Base-by-base conservation (phyloP, 805 yeast genomes). In the Hanseniaspora singularis region DNA sequence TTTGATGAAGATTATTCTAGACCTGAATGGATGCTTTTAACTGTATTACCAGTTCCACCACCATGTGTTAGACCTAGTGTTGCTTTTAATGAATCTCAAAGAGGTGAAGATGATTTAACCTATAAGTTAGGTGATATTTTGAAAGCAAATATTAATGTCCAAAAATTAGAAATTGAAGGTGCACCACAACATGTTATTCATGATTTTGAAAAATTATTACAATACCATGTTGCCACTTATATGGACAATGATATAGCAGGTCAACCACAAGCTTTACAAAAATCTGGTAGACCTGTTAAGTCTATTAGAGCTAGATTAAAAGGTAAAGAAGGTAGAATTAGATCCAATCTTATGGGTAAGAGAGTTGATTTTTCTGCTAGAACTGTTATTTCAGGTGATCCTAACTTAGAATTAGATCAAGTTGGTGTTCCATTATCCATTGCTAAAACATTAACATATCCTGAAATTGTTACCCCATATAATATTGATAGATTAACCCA, bases 181-280 rank as follows among this genome's bases (percentile, higher is more conserved):
- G 94, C 97, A 3, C 98, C 99, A 14, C 96, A 89, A 58, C 99
- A 92, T 63, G 97, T 94, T 37, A 82, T 92, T 56, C 84, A 84
- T 61, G 99, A 92, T 66, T 89, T 92, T 60, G 98, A 92, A 64
- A 82, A 95, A 37, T 75, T 92, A 55, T 70, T 92, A 51, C 99
- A 92, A 63, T 92, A 87, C 64, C 99, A 92, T 59, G 96, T 92
- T 44, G 99, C 99, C 7, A 92, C 99, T 0, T 92, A 92, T 63
- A 92, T 92, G 99, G 98, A 92, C 68, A 92, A 92, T 64, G 97
- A 92, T 68, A 92, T 92, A 65, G 98, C 98, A 12, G 98, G 99
- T 52, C 98, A 92, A 68, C 99, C 98, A 0, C 98, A 89, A 65
- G 98, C 99, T 28, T 73, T 92, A 52, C 99, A 92, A 62, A 92